These are phyloP conservation scores for Trichoderma hamatum DNA, from an alignment of 2,329 filamentous ascomycete species.

Conservation along the genomic window DNA sequence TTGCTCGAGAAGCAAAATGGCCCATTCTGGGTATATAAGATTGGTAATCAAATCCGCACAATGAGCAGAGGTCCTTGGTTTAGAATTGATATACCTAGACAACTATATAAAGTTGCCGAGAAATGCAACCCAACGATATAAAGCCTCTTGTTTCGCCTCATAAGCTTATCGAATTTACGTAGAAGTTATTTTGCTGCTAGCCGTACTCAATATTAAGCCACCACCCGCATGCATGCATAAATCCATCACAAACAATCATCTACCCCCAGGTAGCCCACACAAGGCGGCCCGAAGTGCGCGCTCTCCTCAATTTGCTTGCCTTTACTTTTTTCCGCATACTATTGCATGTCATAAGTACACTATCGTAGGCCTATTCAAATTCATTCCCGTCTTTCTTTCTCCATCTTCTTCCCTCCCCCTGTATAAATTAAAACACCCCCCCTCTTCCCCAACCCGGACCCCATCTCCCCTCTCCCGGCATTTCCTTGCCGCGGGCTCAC, in stretches of 20 bases:
- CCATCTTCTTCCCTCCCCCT: neutral
- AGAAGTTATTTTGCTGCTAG: neutral
- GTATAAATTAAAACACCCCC: neutral
- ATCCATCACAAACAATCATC: neutral
- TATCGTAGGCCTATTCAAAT: no score
- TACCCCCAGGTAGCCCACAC: neutral
- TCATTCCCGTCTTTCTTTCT: neutral
- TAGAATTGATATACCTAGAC: neutral
- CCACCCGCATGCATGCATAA: neutral
- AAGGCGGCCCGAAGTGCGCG: neutral
- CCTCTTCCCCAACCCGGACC: neutral
- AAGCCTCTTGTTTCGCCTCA: neutral
- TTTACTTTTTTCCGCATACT: neutral
- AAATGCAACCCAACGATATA: neutral
- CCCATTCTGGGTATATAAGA: neutral
- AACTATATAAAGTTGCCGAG: neutral
- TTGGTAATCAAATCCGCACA: neutral
- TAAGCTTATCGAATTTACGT: neutral
- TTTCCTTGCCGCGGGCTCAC: slow-evolving; percentile 16
- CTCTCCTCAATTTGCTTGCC: neutral
- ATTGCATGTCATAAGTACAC: no score
- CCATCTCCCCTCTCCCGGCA: neutral
- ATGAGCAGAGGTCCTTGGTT: neutral
- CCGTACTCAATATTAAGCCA: neutral
- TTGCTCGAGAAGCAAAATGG: neutral